Evolutionary conservation across 2,329 filamentous ascomycete species (phyloP).

Genomic region (Claviceps humidiphila): DNA sequence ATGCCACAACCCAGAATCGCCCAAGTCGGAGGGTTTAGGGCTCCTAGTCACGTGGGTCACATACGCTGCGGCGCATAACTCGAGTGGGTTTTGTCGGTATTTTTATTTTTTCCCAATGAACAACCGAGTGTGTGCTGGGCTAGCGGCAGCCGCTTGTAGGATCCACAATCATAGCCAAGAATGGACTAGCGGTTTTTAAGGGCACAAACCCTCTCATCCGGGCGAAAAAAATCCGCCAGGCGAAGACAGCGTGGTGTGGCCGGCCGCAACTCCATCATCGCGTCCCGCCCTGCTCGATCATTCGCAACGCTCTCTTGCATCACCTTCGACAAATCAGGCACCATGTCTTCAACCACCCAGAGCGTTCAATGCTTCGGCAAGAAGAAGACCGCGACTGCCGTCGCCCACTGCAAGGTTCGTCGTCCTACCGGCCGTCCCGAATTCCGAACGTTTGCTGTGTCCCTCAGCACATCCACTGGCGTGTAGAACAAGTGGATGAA

Average conservation of each 20-base stretch:
- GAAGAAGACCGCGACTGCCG: slow-evolving; percentile 82
- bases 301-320: slow-evolving; percentile 6
- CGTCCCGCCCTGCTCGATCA: slow-evolving; percentile 3
- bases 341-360: slow-evolving; percentile 63
- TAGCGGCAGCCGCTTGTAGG: background rate
- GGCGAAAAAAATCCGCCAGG: slow-evolving; percentile 11
- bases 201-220: slow-evolving; percentile 21
- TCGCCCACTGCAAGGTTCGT: slow-evolving; percentile 85
- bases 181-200: slow-evolving; percentile 16
- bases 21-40: slow-evolving; percentile 22
- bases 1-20: slow-evolving; percentile 16
- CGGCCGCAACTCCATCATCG: slow-evolving; percentile 5
- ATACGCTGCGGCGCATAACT: background rate
- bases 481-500: background rate
- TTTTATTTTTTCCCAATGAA: background rate
- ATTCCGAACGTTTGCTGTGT: background rate
- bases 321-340: slow-evolving; percentile 28
- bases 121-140: background rate
- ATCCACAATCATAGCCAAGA: slow-evolving; percentile 3
- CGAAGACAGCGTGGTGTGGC: background rate
- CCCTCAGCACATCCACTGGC: background rate
- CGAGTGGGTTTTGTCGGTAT: background rate
- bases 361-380: slow-evolving; percentile 98
- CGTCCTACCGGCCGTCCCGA: background rate
- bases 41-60: slow-evolving; percentile 14